Base-by-base conservation (phyloP, 1,284 basidiomycete genomes). In the Paramarasmius palmivorus region DNA sequence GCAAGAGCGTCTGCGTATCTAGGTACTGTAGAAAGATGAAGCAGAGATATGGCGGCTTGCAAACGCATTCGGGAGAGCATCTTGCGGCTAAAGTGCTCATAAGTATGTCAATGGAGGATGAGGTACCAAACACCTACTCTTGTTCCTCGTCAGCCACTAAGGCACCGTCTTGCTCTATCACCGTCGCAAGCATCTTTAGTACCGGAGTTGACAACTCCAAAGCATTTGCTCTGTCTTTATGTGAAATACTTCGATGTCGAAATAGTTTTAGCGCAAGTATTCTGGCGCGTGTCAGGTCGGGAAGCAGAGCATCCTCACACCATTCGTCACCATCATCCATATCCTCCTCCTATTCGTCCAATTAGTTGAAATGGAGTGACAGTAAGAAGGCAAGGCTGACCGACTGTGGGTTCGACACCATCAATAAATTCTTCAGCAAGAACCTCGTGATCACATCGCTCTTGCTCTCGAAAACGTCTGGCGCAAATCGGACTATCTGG, bases 1-100 rank as follows among this genome's bases (percentile, higher is more conserved):
- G 76, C 63, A 15, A 94, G 79, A 4, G 78, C 77, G 26, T 75
- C 73, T n/a, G 84, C 79, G 65, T 86, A 95, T 0, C 64, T 66
- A 17, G 80, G 73, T 12, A 86, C 75, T 0, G 84, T 79, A 0
- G 89, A 86, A 8, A 99, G 75, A 67, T 95, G 93, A 40, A 98
- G 70, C 46, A 98, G 66, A 1, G 90, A 93, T 8, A 87, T 72
- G 0, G 90, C 88, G 0, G 95, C 93, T 62, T 92, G 86, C 25
- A 97, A 70, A 17, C 95, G 82, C 70, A 98, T 75, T 15, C 86
- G 79, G 1, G 87, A 79, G 67, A 82, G 83, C 34, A 81, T 77
- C 58, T 77, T 78, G 1, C 78, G 75, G 59, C 88, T 90, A 55
- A 29, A 45, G 36, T 26, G 29, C 44, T 36, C 49, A 19, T 25